These are phyloP conservation scores for Dactylellina parvicollis DNA, from an alignment of 2,329 filamentous ascomycete species.

Conservation along the genomic window DNA sequence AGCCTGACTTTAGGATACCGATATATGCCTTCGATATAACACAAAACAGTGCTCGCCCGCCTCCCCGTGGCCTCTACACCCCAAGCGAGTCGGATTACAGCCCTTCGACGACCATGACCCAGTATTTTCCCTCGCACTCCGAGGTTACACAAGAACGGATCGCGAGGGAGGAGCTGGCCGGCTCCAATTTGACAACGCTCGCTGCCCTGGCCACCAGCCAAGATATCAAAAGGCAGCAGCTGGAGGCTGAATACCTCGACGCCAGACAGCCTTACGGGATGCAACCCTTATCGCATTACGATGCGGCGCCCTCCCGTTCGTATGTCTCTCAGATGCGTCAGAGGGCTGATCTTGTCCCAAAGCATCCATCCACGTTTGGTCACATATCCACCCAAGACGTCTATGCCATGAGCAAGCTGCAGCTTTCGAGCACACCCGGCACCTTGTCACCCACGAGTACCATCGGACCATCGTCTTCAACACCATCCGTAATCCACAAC, in stretches of 20 bases:
- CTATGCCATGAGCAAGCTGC: conserved; percentile 52
- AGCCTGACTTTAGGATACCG: conserved; percentile 49
- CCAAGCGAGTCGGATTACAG: conserved; percentile 52
- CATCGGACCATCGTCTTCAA: conserved; percentile 30
- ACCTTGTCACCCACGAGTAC: conserved; percentile 41
- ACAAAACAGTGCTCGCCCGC: conserved; percentile 38
- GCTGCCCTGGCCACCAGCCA: conserved; percentile 43
- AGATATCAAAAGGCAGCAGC: conserved; percentile 32
- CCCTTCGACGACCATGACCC: conserved; percentile 46
- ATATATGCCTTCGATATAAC: conserved; percentile 49
- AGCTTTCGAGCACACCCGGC: conserved; percentile 44
- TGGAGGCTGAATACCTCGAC: conserved; percentile 32
- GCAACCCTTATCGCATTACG: conserved; percentile 14
- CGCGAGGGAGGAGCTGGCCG: conserved; percentile 33
- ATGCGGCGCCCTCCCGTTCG: conserved; percentile 25
- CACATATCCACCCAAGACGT: conserved; percentile 45
- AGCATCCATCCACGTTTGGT: conserved; percentile 18
- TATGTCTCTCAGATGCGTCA: conserved; percentile 47
- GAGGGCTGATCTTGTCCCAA: conserved; percentile 40
- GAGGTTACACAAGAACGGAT: conserved; percentile 47
- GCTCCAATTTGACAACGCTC: conserved; percentile 32
- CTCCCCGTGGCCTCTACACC: conserved; percentile 45
- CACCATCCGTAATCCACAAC: conserved; percentile 15
- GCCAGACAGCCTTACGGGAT: conserved; percentile 22
- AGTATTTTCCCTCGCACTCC: conserved; percentile 42